Percentiles rank a stretch among this genome's conserved stretches.
Evolutionary conservation across 805 yeast genomes (phyloP).

Genomic region (Wickerhamiella occidentalis): DNA sequence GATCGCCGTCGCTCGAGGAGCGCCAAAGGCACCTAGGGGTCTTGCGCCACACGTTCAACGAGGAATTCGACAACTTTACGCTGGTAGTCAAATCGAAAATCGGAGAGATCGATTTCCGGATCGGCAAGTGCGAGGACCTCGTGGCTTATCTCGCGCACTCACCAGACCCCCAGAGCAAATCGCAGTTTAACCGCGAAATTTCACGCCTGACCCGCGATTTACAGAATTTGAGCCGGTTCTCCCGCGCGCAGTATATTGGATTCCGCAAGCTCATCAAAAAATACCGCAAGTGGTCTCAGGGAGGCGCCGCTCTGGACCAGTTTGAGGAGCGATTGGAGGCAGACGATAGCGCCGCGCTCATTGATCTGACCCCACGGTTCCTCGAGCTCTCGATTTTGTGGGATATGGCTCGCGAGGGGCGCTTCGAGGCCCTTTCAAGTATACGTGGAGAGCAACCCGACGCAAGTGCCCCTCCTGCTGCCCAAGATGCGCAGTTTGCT

Average conservation of each 20-base stretch:
- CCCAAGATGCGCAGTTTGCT: constrained; percentile 28
- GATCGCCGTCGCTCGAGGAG: constrained; percentile 5
- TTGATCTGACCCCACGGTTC: constrained; percentile 51
- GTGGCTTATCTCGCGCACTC: constrained; percentile 24
- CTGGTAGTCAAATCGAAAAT: constrained; percentile 55
- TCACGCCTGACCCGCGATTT: constrained; percentile 38
- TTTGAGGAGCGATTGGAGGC: constrained; percentile 31
- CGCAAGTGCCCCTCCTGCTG: constrained; percentile 16
- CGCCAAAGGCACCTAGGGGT: constrained; percentile 12
- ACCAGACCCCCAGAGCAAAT: background rate
- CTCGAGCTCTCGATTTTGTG: constrained; percentile 44
- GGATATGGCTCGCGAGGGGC: constrained; percentile 31
- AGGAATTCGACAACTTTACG: constrained; percentile 26
- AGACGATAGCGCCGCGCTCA: constrained; percentile 45
- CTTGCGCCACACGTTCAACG: constrained; percentile 13
- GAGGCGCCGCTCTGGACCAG: constrained; percentile 21
- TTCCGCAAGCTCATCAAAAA: constrained; percentile 64
- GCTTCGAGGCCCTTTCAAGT: constrained; percentile 6
- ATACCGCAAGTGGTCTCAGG: constrained; percentile 37
- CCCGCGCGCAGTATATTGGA: constrained; percentile 60
- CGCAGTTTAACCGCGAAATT: constrained; percentile 29
- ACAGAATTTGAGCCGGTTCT: constrained; percentile 57
- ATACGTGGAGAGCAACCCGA: constrained; percentile 8
- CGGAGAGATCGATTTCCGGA: constrained; percentile 52
- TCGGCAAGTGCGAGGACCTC: constrained; percentile 30